These are phyloP conservation scores for Exsudoporus frostii DNA, from an alignment of 768 basidiomycete species.

Conservation along the genomic window DNA sequence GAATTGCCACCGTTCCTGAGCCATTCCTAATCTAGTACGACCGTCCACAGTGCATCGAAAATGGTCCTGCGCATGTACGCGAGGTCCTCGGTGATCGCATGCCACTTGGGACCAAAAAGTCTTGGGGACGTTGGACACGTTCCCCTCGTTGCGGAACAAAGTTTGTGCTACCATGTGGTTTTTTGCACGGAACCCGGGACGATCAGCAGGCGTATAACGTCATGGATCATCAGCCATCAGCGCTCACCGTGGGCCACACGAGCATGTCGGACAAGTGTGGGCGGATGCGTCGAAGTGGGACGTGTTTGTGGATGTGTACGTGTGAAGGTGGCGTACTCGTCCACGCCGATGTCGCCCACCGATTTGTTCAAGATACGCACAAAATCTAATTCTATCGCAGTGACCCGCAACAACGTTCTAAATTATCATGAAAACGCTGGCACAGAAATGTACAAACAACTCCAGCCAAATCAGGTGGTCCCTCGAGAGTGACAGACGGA, in stretches of 20 bases:
- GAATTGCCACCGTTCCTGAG: constrained; percentile 4
- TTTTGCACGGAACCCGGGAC: constrained; percentile 1
- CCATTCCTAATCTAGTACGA: not conserved
- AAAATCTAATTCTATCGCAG: not conserved
- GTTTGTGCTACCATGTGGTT: constrained; percentile 7
- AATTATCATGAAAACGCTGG: not conserved
- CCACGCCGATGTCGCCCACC: not conserved
- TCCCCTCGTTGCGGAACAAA: not conserved
- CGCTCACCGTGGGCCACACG: not conserved
- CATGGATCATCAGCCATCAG: not conserved
- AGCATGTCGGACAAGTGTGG: not conserved
- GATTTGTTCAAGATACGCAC: not conserved
- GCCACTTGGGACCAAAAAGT: not conserved
- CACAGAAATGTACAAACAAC: constrained; percentile 7
- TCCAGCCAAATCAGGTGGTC: constrained; percentile 8
- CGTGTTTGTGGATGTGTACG: constrained; percentile 8
- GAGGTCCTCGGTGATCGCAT: constrained; percentile 2
- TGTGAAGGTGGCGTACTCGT: not conserved
- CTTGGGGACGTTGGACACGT: not conserved
- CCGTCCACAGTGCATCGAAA: not conserved
- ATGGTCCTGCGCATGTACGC: not conserved
- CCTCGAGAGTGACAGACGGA: constrained; percentile 5
- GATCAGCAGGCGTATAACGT: constrained; percentile 1
- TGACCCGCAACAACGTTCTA: not conserved
- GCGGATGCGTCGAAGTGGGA: not conserved